Evolutionary conservation across 345 rosid genomes (phyloP).

Genomic region (Psidium friedrichsthalianum): DNA sequence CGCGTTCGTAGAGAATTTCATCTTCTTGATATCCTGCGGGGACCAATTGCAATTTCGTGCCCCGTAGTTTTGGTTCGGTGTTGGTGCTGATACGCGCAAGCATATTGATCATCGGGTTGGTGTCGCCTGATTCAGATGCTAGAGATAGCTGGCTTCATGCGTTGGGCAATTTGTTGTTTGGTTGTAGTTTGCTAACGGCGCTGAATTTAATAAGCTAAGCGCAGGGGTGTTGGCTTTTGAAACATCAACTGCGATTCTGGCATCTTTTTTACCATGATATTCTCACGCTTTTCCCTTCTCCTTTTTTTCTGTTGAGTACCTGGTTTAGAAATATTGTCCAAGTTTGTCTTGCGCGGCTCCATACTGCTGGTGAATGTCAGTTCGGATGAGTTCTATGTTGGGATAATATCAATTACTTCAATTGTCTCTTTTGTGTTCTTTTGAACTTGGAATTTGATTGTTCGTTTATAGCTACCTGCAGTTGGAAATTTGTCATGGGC

Average conservation of each 20-base stretch:
- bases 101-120: too few species aligned
- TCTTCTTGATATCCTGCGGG: neutral
- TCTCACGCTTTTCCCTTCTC: too few species aligned
- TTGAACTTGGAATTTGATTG: neutral
- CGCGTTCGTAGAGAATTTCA: neutral
- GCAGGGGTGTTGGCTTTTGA: too few species aligned
- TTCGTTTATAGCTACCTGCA: neutral
- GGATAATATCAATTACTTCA: neutral
- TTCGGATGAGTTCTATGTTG: neutral
- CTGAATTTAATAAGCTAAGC: too few species aligned
- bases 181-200: too few species aligned
- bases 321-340: too few species aligned
- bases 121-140: too few species aligned
- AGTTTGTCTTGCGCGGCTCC: neutral
- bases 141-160: too few species aligned
- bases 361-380: neutral
- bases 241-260: too few species aligned
- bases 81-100: neutral
- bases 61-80: neutral
- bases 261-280: too few species aligned
- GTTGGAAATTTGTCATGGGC: slow-evolving; percentile 2
- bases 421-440: neutral
- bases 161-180: too few species aligned
- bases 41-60: neutral
- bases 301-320: too few species aligned